Evolutionary conservation across 257 asterid genomes (phyloP), one percentile per base, ranked within the genome.

Genomic region (Lycium barbarum): DNA sequence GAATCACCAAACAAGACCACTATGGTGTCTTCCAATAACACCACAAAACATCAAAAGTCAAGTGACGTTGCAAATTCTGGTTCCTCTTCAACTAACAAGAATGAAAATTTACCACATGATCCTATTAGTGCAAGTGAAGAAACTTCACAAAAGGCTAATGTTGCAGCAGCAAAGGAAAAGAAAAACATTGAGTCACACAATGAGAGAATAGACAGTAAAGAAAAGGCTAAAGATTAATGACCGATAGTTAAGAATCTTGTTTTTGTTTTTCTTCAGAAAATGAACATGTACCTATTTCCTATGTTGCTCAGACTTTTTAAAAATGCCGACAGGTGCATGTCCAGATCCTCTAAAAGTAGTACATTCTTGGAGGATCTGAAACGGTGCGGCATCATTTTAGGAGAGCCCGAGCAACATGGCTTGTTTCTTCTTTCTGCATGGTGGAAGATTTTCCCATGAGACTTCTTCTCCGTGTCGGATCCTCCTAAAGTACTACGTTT

Each of bases 1-100:
- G 74, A 72, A 72, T 72, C 80, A 72, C 38, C 80, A 43, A 45
- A 72, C 58, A 72, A 72, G 58, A n/a, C 80, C 57, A 45, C 36
- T 72, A 9, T 72, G 36, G 36, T 45, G 58, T 72, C 80, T 72
- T 71, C 79, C 55, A 53, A 78, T 47, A 26, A 35, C 82, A 51
- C 47, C 63, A 51, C 9, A 55, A 51, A 78, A 51, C 82, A 53
- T 7, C 5, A 22, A 12, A 74, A 74, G 45, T 22, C 81, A 22
- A 74, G 81, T 74, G 81, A 74, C 49, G 62, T 49, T 49, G 36
- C 45, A 26, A 78, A 53, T 33, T 53, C 38, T 53, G 47, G 26
- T 33, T 78, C 82, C 47, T 3, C 17, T 53, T 78, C 82, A 53
- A 53, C 82, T 53, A 53, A 26, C 26, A 78, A 78, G 65, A 53